Base-by-base conservation (phyloP, 2,329 filamentous ascomycete species). In the Exophiala calicioides region DNA sequence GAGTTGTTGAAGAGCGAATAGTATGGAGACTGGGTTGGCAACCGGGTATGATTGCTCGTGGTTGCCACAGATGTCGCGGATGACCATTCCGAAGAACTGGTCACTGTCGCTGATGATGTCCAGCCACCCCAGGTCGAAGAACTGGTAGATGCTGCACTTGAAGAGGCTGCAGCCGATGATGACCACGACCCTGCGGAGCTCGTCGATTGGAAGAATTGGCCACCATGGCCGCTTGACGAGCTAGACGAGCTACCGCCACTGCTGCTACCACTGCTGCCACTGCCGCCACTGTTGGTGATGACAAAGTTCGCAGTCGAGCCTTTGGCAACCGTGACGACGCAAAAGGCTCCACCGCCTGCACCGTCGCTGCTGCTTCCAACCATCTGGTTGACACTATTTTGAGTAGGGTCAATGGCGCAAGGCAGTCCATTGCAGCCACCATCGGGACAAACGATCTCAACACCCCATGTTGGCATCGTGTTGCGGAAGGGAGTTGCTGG, bases 321-420 rank as follows among this genome's bases (percentile, higher is more conserved):
- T 58, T 79, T 78, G 32, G 82, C 74, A 12, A 89, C 82, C 10
- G 86, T 90, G 9, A 87, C 86, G 36, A 90, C 86, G 59, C 87
- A 91, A 67, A 88, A 90, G 31, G 74, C 71, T 13, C 81, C 79
- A 57, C 78, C 82, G 21, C 85, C 85, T 12, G 85, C 86, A 39
- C 86, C 86, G 12, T 68, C 67, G 29, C 78, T 71, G 15, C 75
- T 66, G 13, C 74, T 66, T 59, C 83, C 85, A 6, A 67, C 72
- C 46, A 90, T 80, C 31, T 76, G 74, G 41, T 80, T 81, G 43
- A 82, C 72, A 7, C 63, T 70, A 37, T 78, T 71, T 46, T 72
- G 69, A 18, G 73, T 69, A 4, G 84, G 81, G 58, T 87, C 78
- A 57, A 89, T 88, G 50, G 75, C 74, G 70, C 87, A 90, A 6